Base-by-base conservation (phyloP, 371 early-diverging fungal genomes). In the Circinella umbellata region DNA sequence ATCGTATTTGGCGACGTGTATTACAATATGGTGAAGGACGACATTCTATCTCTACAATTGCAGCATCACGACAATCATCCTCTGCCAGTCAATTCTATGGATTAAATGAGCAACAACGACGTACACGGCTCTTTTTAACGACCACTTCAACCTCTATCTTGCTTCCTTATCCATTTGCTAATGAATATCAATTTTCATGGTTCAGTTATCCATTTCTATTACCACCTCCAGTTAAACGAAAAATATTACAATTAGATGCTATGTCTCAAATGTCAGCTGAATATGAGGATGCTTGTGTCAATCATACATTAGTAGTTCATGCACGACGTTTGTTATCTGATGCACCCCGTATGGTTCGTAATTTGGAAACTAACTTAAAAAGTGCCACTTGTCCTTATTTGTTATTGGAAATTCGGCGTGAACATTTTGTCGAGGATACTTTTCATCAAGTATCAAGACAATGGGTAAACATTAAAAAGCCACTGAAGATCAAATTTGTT, bases 211-310 rank as follows among this genome's bases (percentile, higher is more conserved):
- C 93, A 3, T 92, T 93, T 68, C 72, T 95, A 10, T 76, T 94
- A 20, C 88, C 92, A 37, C 92, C 93, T 13, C 80, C 89, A 0
- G 80, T 92, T 46, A 95, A 95, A 67, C 86, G 91, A 4, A 89
- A 92, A 48, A 89, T 95, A 62, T 76, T 93, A 47, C 89, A 92
- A 59, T 88, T 95, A 68, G 94, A 95, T 70, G 91, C 93, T 15
- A 89, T 93, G 89, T 86, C 91, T 0, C 92, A 92, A 72, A 95
- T 95, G 95, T 89, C 90, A 0, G 80, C 86, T 0, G 91, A 93
- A 71, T 93, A 91, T 60, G 94, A 95, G 78, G 93, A 92, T 63
- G 94, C 95, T 0, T 92, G 91, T 68, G 92, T 95, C 14, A 89
- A 91, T 36, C 92, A 93, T 69, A 92, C 95, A 0, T 70, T 89